phyloP scores from a whole-genome alignment of 2,329 filamentous ascomycete species.

The Verticillium nonalfalfae region DNA sequence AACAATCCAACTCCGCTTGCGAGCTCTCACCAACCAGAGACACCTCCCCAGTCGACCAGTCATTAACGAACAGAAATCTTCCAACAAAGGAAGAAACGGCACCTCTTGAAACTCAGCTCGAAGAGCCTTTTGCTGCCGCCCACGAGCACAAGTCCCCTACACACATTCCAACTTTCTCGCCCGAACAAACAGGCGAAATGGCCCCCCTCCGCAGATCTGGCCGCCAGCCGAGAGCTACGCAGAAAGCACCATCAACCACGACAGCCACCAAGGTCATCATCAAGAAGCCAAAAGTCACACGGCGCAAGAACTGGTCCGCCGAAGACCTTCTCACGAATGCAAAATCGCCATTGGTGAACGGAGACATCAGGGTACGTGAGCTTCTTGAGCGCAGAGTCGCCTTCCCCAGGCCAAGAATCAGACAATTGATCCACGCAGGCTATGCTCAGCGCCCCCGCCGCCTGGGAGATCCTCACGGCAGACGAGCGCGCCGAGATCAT shows the following conservation, averaged over 20 bases:
- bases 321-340: constrained; percentile 27
- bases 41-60: not conserved
- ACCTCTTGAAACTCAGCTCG: not conserved
- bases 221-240: not conserved
- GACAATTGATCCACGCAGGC: constrained; percentile 16
- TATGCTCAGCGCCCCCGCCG: constrained; percentile 27
- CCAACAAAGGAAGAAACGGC: not conserved
- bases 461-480: constrained; percentile 28
- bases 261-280: constrained; percentile 4
- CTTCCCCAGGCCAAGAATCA: too few relatives aligned
- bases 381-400: not conserved
- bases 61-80: not conserved
- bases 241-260: not conserved
- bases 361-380: constrained; percentile 27
- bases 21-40: not conserved
- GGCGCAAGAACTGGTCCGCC: constrained; percentile 24
- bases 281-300: constrained; percentile 7
- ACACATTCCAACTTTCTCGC: not conserved
- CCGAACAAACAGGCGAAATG: not conserved
- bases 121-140: not conserved
- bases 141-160: constrained; percentile 1
- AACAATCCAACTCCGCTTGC: not conserved
- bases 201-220: constrained; percentile 3
- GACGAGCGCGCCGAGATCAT: constrained; percentile 28
- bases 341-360: constrained; percentile 30